Evolutionary conservation across 1,284 basidiomycete genomes (phyloP).

Genomic region (Hemileia vastatrix): DNA sequence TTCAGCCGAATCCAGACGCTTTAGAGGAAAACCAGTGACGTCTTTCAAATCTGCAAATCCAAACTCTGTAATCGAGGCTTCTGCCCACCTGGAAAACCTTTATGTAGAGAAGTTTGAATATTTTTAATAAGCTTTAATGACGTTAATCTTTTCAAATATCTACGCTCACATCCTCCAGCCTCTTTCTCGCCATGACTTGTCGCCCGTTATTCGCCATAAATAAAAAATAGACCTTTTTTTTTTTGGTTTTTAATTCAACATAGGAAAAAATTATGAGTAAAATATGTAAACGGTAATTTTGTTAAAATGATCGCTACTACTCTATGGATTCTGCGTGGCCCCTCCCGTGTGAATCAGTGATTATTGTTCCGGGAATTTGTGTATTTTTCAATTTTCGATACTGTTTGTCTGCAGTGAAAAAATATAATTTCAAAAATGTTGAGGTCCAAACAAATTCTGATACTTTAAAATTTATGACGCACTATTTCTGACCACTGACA

Average conservation of each 20-base stretch:
- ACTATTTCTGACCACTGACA: not conserved
- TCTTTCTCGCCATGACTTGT: conserved; percentile 47
- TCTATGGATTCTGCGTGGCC: conserved; percentile 11
- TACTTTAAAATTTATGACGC: too few relatives aligned
- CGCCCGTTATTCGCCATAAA: conserved; percentile 53
- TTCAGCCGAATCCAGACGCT: too few relatives aligned
- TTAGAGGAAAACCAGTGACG: too few relatives aligned
- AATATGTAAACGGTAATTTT: not conserved
- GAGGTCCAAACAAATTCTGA: not conserved
- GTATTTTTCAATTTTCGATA: not conserved
- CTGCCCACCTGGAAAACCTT: conserved; percentile 19
- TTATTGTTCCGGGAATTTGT: conserved; percentile 5
- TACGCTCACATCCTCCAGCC: conserved; percentile 52
- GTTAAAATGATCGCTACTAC: not conserved
- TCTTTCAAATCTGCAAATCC: conserved; percentile 46
- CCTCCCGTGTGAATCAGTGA: conserved; percentile 9
- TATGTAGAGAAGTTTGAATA: not conserved
- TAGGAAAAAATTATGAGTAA: not conserved
- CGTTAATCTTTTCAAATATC: not conserved
- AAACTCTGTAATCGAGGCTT: conserved; percentile 13
- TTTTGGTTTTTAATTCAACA: conserved; percentile 45
- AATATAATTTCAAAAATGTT: not conserved
- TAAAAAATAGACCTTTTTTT: conserved; percentile 53
- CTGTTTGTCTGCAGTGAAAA: not conserved
- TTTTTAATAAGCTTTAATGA: not conserved